Percentiles rank a stretch among this genome's conserved stretches.
These are phyloP conservation scores for Penicillium sp. DNA, from an alignment of 2,329 filamentous ascomycete species.

Conservation along the genomic window DNA sequence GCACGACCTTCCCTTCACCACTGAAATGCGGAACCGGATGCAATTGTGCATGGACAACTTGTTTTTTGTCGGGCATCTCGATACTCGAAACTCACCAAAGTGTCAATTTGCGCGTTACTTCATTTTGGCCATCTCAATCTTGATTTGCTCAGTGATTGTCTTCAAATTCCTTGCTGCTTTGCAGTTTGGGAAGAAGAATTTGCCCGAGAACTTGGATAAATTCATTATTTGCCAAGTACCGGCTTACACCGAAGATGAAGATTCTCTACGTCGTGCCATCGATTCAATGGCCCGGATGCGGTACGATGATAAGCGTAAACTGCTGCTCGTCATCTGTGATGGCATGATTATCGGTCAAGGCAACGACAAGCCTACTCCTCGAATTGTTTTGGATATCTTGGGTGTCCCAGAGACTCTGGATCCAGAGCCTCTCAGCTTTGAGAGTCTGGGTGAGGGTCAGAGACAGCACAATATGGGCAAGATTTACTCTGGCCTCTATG, in stretches of 20 bases:
- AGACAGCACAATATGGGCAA: slow-evolving; percentile 99
- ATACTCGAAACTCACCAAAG: slow-evolving; percentile 81
- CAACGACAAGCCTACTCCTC: slow-evolving; percentile 94
- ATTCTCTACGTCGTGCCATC: slow-evolving; percentile 92
- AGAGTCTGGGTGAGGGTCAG: slow-evolving; percentile 89
- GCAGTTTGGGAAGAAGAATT: slow-evolving; percentile 86
- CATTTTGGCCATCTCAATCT: slow-evolving; percentile 76
- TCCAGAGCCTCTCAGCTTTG: slow-evolving; percentile 93
- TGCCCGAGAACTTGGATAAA: slow-evolving; percentile 95
- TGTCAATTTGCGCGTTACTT: slow-evolving; percentile 91
- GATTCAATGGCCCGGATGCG: slow-evolving; percentile 93
- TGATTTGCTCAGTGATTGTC: slow-evolving; percentile 77
- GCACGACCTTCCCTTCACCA: slow-evolving; percentile 65
- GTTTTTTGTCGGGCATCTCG: slow-evolving; percentile 89
- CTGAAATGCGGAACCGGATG: slow-evolving; percentile 65
- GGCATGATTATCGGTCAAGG: slow-evolving; percentile 95
- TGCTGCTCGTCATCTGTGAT: slow-evolving; percentile 95
- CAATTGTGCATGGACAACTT: slow-evolving; percentile 84
- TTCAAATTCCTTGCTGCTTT: slow-evolving; percentile 98
- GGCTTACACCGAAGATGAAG: slow-evolving; percentile 97
- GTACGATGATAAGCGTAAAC: slow-evolving; percentile 94
- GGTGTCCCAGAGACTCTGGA: slow-evolving; percentile 92
- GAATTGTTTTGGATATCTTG: slow-evolving; percentile 96
- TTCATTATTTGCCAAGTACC: slow-evolving; percentile 98
- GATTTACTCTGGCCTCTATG: slow-evolving; percentile 95